Evolutionary conservation across 108 stramenopile genomes (phyloP).

Genomic region (Pseudonitzschia delicatissima): DNA sequence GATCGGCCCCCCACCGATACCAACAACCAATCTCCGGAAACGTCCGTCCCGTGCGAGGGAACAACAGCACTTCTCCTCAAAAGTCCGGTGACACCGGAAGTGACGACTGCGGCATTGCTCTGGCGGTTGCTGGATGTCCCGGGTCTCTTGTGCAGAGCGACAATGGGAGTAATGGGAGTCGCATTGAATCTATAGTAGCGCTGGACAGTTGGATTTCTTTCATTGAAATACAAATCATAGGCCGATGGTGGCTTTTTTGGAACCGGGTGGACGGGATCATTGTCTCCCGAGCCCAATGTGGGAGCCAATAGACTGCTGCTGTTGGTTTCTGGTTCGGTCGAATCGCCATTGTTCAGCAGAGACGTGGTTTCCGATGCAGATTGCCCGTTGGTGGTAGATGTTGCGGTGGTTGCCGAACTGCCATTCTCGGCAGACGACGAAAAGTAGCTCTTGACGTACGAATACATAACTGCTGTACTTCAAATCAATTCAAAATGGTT

Average conservation of each 20-base stretch:
- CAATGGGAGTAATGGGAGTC: constrained; percentile 70
- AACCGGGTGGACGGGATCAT: constrained; percentile 17
- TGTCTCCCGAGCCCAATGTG: background rate
- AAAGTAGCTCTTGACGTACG: constrained; percentile 16
- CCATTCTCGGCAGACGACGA: constrained; percentile 8
- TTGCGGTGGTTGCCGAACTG: background rate
- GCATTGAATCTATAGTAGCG: constrained; percentile 86
- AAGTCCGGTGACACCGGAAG: constrained; percentile 61
- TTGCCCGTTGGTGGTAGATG: background rate
- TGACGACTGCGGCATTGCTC: constrained; percentile 16
- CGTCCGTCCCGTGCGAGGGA: constrained; percentile 82
- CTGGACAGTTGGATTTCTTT: constrained; percentile 70
- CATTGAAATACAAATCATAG: constrained; percentile 43
- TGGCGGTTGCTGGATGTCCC: constrained; percentile 6
- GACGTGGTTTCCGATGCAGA: constrained; percentile 25
- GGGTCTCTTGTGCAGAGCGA: constrained; percentile 74
- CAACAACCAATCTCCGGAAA: constrained; percentile 73
- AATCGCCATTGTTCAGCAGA: background rate
- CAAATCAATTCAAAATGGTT: too few species aligned
- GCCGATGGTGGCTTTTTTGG: constrained; percentile 27
- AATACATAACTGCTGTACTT: constrained; percentile 1
- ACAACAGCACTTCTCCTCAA: constrained; percentile 74
- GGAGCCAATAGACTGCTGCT: background rate
- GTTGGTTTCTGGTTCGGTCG: background rate
- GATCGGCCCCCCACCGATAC: constrained; percentile 79